Evolutionary conservation across 1,284 basidiomycete species (phyloP).

Genomic region (Phellopilus nigrolimitatus): DNA sequence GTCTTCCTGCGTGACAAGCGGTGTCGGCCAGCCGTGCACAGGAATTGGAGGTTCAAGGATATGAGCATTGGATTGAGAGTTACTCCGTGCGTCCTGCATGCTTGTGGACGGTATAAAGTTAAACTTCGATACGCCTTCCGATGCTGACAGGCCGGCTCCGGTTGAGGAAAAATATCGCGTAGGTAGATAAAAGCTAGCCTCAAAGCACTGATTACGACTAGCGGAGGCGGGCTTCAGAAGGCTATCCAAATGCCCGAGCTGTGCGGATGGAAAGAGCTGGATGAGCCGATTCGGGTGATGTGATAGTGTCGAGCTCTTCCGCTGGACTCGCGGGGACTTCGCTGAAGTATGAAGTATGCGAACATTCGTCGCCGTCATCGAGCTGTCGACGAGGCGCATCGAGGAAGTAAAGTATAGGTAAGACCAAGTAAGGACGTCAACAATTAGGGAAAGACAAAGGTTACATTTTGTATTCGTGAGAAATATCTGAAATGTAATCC

Average conservation of each 20-base stretch:
- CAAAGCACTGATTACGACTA: too few species aligned
- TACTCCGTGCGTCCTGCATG: too few species aligned
- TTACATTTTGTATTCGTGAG: slow-evolving; percentile 4
- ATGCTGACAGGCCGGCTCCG: neutral
- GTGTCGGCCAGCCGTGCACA: slow-evolving; percentile 10
- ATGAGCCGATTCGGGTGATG: too few species aligned
- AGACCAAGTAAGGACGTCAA: neutral
- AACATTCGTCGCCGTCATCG: neutral
- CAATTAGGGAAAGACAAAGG: neutral
- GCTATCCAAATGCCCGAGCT: slow-evolving; percentile 5
- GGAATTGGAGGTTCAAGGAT: neutral
- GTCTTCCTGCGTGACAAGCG: slow-evolving; percentile 30
- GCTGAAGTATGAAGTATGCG: too few species aligned
- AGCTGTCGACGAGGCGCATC: neutral
- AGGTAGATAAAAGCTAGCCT: neutral
- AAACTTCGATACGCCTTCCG: too few species aligned
- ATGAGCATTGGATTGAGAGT: too few species aligned
- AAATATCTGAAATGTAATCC: neutral
- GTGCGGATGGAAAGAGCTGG: neutral
- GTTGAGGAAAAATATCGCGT: neutral
- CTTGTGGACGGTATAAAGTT: too few species aligned
- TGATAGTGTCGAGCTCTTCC: too few species aligned
- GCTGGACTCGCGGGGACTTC: neutral
- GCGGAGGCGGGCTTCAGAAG: too few species aligned
- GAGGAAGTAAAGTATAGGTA: neutral